phyloP scores from a whole-genome alignment of 768 basidiomycete genomes.

The Aureoboletus auriporus region DNA sequence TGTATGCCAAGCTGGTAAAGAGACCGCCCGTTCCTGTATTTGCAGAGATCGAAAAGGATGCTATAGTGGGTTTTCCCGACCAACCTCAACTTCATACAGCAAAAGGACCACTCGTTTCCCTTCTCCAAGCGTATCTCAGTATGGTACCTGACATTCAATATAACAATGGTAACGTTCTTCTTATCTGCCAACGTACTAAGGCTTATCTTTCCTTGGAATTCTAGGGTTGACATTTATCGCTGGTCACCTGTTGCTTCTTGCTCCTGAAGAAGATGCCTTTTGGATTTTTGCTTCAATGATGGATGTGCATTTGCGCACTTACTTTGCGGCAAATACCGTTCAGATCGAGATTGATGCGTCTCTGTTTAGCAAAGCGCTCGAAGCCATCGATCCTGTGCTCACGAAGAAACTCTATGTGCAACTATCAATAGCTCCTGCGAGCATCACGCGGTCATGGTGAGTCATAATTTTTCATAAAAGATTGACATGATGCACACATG shows the following conservation, averaged over 20 bases:
- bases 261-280: slow-evolving; percentile 86
- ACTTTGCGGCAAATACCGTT: slow-evolving; percentile 56
- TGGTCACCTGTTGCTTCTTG: slow-evolving; percentile 66
- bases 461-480: neutral
- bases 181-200: neutral
- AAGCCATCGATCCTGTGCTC: slow-evolving; percentile 52
- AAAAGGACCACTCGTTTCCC: slow-evolving; percentile 50
- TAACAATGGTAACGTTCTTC: slow-evolving; percentile 44
- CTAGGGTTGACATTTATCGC: slow-evolving; percentile 67
- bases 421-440: slow-evolving; percentile 53
- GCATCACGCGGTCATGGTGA: slow-evolving; percentile 64
- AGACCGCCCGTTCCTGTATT: slow-evolving; percentile 48
- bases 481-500: neutral
- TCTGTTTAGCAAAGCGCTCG: slow-evolving; percentile 68
- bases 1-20: slow-evolving; percentile 62
- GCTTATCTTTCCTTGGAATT: neutral
- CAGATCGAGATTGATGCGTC: slow-evolving; percentile 77
- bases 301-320: slow-evolving; percentile 77
- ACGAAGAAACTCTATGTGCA: slow-evolving; percentile 67
- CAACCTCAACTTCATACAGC: slow-evolving; percentile 56
- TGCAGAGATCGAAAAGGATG: slow-evolving; percentile 58
- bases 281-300: slow-evolving; percentile 88
- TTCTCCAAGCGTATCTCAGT: slow-evolving; percentile 69
- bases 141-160: slow-evolving; percentile 87
- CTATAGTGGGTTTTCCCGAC: slow-evolving; percentile 48